phyloP scores from a whole-genome alignment of 768 basidiomycete genomes.

The Auriscalpium orientale region DNA sequence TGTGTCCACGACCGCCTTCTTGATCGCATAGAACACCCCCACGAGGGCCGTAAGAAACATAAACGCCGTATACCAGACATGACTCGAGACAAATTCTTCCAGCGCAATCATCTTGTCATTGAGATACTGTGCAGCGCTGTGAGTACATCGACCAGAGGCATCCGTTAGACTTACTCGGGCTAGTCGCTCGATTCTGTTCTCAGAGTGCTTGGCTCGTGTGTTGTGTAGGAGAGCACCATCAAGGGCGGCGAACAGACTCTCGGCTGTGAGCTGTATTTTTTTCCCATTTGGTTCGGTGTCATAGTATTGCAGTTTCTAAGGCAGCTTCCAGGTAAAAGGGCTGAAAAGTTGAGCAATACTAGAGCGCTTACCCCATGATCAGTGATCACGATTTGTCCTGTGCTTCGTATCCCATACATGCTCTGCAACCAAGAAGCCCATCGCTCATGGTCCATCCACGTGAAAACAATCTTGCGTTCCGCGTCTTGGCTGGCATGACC shows the following conservation, averaged over 20 bases:
- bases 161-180: constrained; percentile 41
- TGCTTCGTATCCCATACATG: constrained; percentile 67
- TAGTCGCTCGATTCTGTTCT: constrained; percentile 59
- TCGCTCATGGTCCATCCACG: constrained; percentile 80
- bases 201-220: constrained; percentile 52
- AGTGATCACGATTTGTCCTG: constrained; percentile 54
- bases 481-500: constrained; percentile 22
- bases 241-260: constrained; percentile 60
- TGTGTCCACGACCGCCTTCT: constrained; percentile 17
- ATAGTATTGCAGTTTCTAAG: constrained; percentile 69
- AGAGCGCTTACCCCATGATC: constrained; percentile 66
- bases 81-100: constrained; percentile 19
- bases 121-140: constrained; percentile 19
- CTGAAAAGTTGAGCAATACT: not conserved
- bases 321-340: not conserved
- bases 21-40: constrained; percentile 15
- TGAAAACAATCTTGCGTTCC: constrained; percentile 64
- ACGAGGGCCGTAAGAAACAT: constrained; percentile 16
- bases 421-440: constrained; percentile 90
- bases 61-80: constrained; percentile 20
- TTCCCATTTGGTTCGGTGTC: constrained; percentile 52
- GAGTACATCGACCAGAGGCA: not conserved
- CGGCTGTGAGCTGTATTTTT: constrained; percentile 45
- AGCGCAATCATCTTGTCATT: constrained; percentile 21
- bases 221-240: constrained; percentile 53